Evolutionary conservation across 2,329 filamentous ascomycete species (phyloP).

Genomic region (Pseudocercospora crystallina): DNA sequence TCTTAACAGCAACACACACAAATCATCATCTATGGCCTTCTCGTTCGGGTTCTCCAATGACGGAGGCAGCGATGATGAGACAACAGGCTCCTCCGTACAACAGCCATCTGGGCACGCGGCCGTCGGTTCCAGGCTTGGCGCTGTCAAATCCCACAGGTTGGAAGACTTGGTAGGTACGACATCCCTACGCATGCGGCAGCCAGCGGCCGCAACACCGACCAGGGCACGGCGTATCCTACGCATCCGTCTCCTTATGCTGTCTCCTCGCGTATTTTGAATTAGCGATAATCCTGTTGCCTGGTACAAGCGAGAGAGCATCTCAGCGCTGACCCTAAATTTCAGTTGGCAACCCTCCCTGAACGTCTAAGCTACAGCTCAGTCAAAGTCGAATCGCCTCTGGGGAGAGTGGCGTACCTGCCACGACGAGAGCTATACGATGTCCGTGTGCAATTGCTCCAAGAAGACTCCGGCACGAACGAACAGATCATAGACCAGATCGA

Average conservation of each 20-base stretch:
- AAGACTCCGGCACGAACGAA: slow-evolving; percentile 48
- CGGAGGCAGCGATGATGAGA: slow-evolving; percentile 50
- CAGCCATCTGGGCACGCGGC: no score
- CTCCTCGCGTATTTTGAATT: neutral
- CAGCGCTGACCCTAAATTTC: neutral
- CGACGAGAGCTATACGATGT: slow-evolving; percentile 81
- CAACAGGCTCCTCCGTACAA: neutral
- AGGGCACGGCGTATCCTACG: neutral
- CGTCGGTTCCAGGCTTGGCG: no score
- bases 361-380: slow-evolving; percentile 70
- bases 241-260: neutral
- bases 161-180: slow-evolving; percentile 48
- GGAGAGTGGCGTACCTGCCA: slow-evolving; percentile 57
- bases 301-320: neutral
- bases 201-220: neutral
- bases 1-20: neutral
- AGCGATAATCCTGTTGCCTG: no score
- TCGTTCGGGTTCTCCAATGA: slow-evolving; percentile 62
- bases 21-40: slow-evolving; percentile 40
- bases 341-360: slow-evolving; percentile 64
- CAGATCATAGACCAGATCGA: slow-evolving; percentile 61
- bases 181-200: neutral
- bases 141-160: slow-evolving; percentile 40
- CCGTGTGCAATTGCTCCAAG: slow-evolving; percentile 76
- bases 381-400: slow-evolving; percentile 60